These are phyloP conservation scores for Metschnikowia gruessii DNA, from an alignment of 805 yeast genomes.

Conservation along the genomic window DNA sequence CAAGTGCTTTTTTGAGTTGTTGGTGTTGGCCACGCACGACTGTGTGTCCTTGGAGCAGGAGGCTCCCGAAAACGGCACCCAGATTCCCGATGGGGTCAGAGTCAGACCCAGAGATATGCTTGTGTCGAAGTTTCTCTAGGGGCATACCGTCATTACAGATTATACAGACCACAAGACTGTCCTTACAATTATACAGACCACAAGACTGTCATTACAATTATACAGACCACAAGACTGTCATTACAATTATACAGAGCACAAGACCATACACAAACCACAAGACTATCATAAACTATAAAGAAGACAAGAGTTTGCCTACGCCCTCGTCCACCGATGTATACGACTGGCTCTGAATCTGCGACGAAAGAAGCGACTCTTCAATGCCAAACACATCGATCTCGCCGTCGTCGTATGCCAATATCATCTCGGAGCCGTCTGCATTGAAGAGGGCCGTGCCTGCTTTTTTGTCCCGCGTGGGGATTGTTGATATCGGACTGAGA, in stretches of 20 bases:
- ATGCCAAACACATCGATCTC: slow-evolving; percentile 13
- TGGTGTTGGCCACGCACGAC: slow-evolving; percentile 77
- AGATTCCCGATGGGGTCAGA: slow-evolving; percentile 56
- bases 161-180: too few relatives aligned
- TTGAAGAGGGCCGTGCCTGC: slow-evolving; percentile 13
- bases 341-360: slow-evolving; percentile 6
- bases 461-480: slow-evolving; percentile 10
- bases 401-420: slow-evolving; percentile 16
- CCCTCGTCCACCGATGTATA: slow-evolving; percentile 7
- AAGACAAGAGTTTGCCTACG: slow-evolving; percentile 6
- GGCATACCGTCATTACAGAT: too few relatives aligned
- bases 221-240: too few relatives aligned
- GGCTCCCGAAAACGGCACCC: slow-evolving; percentile 23
- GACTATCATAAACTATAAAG: slow-evolving; percentile 7
- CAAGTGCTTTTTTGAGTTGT: slow-evolving; percentile 73
- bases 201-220: too few relatives aligned
- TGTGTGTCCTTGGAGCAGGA: slow-evolving; percentile 63
- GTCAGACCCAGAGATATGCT: slow-evolving; percentile 46
- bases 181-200: too few relatives aligned
- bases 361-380: slow-evolving; percentile 14
- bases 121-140: slow-evolving; percentile 24
- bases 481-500: slow-evolving; percentile 11
- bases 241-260: too few relatives aligned
- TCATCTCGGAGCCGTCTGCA: slow-evolving; percentile 13
- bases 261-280: too few relatives aligned